Evolutionary conservation across 352 stramenopile species (phyloP), one percentile per base, ranked within the genome.

Genomic region (Elongisporangium prolatum): DNA sequence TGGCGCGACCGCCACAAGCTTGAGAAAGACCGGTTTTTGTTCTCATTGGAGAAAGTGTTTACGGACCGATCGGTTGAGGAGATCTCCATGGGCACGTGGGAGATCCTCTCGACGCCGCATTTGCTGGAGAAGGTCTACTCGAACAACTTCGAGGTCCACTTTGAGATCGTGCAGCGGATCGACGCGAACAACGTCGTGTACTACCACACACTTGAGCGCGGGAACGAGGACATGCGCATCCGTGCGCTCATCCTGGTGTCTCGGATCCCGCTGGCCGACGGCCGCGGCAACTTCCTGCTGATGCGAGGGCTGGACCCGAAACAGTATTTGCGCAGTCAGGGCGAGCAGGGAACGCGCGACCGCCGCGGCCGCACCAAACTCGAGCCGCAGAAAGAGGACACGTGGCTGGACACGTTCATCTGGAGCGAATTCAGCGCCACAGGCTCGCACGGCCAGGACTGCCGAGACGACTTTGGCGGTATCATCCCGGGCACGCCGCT

Each of bases 321-420:
- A 49, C 61, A 47, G 48, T 86, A 88, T 50, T 52, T 90, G 13
- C 65, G 71, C 25, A 68, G 73, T 9, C 74, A 85, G 28, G 74
- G 67, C 48, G 73, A 87, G 56, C 69, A 54, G 50, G 70, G 60
- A 59, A 61, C 69, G 48, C 76, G 72, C 21, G 80, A 87, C 34
- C 75, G 77, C 5, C 77, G 80, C 14, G 80, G 80, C n/a, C 75
- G 80, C 38, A 72, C 69, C 40, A 75, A 79, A 52, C 57, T 79
- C 34, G 68, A 79, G 67, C 71, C 64, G 20, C 71, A 79, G 21
- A 75, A 67, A 48, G 71, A 79, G 37, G 67, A 88, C 52, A 75
- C 83, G 20, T 88, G 80, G 80, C 77, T 90, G 24, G 72, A 87
- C 65, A 77, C 75, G 54, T 90, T 90, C 48, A 75, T 86, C 7